phyloP scores from a whole-genome alignment of 805 yeast genomes.

The Lachancea kluyveri region DNA sequence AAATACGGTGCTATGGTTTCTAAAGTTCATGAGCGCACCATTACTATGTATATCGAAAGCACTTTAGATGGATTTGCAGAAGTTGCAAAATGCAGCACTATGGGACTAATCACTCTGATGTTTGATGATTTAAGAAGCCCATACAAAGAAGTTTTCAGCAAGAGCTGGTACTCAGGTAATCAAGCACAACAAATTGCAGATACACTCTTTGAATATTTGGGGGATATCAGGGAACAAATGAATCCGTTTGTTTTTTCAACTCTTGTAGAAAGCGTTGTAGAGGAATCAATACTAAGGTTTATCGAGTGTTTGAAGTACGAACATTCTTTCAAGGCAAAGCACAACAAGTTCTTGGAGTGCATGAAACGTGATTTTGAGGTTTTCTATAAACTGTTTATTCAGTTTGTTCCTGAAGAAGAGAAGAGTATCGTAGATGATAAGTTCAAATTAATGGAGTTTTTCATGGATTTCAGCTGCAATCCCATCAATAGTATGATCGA shows the following conservation, averaged over 20 bases:
- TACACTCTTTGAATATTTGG: slow-evolving; percentile 69
- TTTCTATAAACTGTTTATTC: slow-evolving; percentile 47
- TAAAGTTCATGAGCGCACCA: slow-evolving; percentile 53
- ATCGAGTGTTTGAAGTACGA: slow-evolving; percentile 40
- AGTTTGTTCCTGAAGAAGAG: slow-evolving; percentile 35
- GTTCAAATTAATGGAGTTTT: slow-evolving; percentile 54
- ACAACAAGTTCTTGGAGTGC: slow-evolving; percentile 41
- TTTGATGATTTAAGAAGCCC: slow-evolving; percentile 66
- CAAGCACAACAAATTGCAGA: slow-evolving; percentile 59
- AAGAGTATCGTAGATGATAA: slow-evolving; percentile 38
- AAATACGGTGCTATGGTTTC: slow-evolving; percentile 61
- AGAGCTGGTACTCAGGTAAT: slow-evolving; percentile 59
- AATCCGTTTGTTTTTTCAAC: slow-evolving; percentile 49
- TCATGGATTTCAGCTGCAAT: slow-evolving; percentile 50
- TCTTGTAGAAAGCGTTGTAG: slow-evolving; percentile 46
- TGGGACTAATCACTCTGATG: slow-evolving; percentile 51
- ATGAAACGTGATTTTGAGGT: slow-evolving; percentile 56
- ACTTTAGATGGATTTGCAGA: slow-evolving; percentile 77
- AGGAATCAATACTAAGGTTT: slow-evolving; percentile 45
- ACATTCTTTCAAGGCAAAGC: slow-evolving; percentile 37
- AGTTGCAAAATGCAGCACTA: slow-evolving; percentile 60
- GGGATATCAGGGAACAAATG: slow-evolving; percentile 51
- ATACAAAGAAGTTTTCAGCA: slow-evolving; percentile 55
- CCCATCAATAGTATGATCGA: slow-evolving; percentile 41
- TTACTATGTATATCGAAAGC: slow-evolving; percentile 50